Percentiles rank a stretch among this genome's conserved stretches.
Evolutionary conservation across 192 early-diverging fungal species (phyloP).

Genomic region (Geranomyces michiganensis): DNA sequence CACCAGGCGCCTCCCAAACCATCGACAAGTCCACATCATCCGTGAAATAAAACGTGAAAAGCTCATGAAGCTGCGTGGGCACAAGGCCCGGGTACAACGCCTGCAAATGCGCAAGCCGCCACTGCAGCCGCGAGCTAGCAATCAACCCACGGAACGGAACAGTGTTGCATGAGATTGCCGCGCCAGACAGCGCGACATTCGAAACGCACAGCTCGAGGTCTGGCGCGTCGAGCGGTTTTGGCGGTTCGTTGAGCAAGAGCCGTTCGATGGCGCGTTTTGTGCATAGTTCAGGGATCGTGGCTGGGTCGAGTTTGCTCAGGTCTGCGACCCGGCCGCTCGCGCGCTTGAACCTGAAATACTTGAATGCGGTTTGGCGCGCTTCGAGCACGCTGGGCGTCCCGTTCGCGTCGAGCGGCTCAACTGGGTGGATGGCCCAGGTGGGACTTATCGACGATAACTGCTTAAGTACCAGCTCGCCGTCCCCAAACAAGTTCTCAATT

Average conservation of each 20-base stretch:
- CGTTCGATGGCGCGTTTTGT: constrained; percentile 55
- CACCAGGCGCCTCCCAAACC: constrained; percentile 69
- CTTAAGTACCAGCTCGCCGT: constrained; percentile 60
- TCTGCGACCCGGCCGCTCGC: constrained; percentile 1
- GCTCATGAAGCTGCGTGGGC: constrained; percentile 49
- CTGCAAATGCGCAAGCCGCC: constrained; percentile 66
- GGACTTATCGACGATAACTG: constrained; percentile 76
- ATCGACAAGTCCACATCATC: constrained; percentile 87
- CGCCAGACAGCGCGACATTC: constrained; percentile 37
- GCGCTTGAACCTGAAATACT: constrained; percentile 51
- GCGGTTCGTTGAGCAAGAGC: constrained; percentile 45
- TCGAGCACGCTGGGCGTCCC: constrained; percentile 17
- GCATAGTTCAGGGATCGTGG: constrained; percentile 47
- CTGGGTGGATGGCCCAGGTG: constrained; percentile 66
- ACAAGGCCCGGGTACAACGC: constrained; percentile 72
- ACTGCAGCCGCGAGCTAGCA: constrained; percentile 69
- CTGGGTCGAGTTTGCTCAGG: constrained; percentile 5
- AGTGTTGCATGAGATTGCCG: constrained; percentile 49
- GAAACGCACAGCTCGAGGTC: constrained; percentile 51
- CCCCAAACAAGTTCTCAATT: constrained; percentile 69
- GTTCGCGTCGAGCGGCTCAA: constrained; percentile 8
- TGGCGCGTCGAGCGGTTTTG: constrained; percentile 18
- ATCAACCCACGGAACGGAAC: constrained; percentile 71
- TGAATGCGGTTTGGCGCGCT: constrained; percentile 48
- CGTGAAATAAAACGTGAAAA: constrained; percentile 86